Percentiles rank a stretch among this genome's conserved stretches.
Conservation (phyloP, 2,329 filamentous ascomycete species). For the Xenosphaeropsis pyriputrescens region DNA sequence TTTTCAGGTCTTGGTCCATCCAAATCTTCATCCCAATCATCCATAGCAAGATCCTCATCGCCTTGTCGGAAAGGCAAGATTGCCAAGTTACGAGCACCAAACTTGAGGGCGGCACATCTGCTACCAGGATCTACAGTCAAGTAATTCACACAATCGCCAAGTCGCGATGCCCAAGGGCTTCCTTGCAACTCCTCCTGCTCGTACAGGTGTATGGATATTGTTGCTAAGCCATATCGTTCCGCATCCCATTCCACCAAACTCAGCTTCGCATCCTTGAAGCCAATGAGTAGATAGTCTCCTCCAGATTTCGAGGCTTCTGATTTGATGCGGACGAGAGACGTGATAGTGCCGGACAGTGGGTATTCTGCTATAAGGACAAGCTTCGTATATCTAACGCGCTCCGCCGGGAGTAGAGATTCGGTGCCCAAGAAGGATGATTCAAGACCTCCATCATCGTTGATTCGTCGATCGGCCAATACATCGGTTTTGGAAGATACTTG, state of each 20-base stretch:
- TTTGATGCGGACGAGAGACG: slow-evolving; percentile 67
- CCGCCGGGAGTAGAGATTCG: slow-evolving; percentile 45
- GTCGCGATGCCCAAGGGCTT: slow-evolving; percentile 65
- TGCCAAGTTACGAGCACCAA: slow-evolving; percentile 75
- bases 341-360: slow-evolving; percentile 69
- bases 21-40: slow-evolving; percentile 75
- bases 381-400: slow-evolving; percentile 56
- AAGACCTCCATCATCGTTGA: slow-evolving; percentile 46
- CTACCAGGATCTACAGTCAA: slow-evolving; percentile 82
- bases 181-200: slow-evolving; percentile 82
- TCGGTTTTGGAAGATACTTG: slow-evolving; percentile 23
- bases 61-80: slow-evolving; percentile 84
- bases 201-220: slow-evolving; percentile 94
- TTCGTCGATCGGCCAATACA: slow-evolving; percentile 31
- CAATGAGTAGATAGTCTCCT: slow-evolving; percentile 70
- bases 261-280: slow-evolving; percentile 82
- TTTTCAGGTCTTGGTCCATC: slow-evolving; percentile 50
- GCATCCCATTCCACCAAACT: slow-evolving; percentile 92
- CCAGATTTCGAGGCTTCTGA: slow-evolving; percentile 59
- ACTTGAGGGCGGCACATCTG: slow-evolving; percentile 87
- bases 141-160: slow-evolving; percentile 65
- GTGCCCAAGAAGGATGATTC: slow-evolving; percentile 51
- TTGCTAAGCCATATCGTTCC: slow-evolving; percentile 62
- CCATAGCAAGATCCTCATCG: slow-evolving; percentile 81
- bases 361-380: slow-evolving; percentile 79